Evolutionary conservation across 352 stramenopile species (phyloP), one percentile per base, ranked within the genome.

Genomic region (Blastocystis sp.): DNA sequence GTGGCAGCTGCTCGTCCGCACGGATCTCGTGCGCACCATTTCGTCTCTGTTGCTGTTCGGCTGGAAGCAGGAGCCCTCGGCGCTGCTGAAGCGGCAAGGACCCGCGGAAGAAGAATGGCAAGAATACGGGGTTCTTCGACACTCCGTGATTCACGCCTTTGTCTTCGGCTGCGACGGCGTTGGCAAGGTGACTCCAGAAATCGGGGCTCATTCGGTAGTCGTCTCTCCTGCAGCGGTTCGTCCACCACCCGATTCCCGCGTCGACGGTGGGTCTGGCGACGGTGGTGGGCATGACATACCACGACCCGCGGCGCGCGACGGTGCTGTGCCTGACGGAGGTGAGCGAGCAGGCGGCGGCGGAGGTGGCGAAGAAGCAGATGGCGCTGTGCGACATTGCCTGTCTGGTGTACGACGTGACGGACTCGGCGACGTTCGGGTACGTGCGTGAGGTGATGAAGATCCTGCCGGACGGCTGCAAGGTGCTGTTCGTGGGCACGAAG

Each of bases 241-340:
- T 53, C n/a, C 43, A 34, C 21, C 10, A 5, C 10, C 11, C 11
- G 28, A 45, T 10, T 19, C 43, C 64, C 43, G 5, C 66, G 17
- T 19, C 71, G 17, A 60, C 43, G 3, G 14, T 17, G 28, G 34
- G 45, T 1, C 34, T 62, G 23, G 28, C 38, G 52, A 81, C 71
- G 21, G 53, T 19, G 3, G 71, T 81, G n/a, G 52, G 23, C 28
- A 43, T 64, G 10, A 38, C 66, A 28, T 0, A 41, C 1, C 53
- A 59, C 38, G 71, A 38, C 19, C 23, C 38, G 0, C 48, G 56
- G 2, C 19, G 21, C 5, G n/a, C 41, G 71, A 53, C 28, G 1
- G 66, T 21, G 53, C 43, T 81, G 17, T 62, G 43, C 43, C 17
- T 81, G n/a, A 81, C 71, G 34, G 71, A 81, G 43, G 71, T 81